These are phyloP conservation scores for Solanum chilense DNA, from an alignment of 257 asterid species.

Conservation along the genomic window DNA sequence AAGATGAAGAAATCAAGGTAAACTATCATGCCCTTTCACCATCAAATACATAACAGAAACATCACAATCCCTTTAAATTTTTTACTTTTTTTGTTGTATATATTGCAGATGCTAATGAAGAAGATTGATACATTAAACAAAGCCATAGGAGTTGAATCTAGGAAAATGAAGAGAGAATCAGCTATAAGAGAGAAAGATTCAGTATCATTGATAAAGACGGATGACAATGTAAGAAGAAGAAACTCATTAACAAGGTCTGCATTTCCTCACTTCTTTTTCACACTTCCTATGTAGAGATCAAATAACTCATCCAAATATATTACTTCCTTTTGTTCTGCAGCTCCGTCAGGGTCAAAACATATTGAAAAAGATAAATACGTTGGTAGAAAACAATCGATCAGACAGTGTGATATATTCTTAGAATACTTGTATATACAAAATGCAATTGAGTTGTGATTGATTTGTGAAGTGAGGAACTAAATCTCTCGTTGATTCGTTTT, in stretches of 20 bases:
- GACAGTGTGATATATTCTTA: not conserved
- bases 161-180: slow-evolving; percentile 61
- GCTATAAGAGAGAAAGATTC: slow-evolving; percentile 42
- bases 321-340: not conserved
- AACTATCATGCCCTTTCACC: not conserved
- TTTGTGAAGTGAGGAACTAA: not conserved
- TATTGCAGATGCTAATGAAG: slow-evolving; percentile 53
- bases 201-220: slow-evolving; percentile 15
- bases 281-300: not conserved
- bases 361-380: not conserved
- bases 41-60: not conserved
- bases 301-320: not conserved
- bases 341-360: not conserved
- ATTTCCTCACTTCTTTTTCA: not conserved
- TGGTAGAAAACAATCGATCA: not conserved
- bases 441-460: not conserved
- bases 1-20: slow-evolving; percentile 82
- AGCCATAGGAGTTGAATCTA: slow-evolving; percentile 56
- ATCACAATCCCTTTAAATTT: not conserved
- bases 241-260: slow-evolving; percentile 41
- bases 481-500: not conserved
- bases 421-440: not conserved
- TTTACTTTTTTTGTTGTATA: not conserved
- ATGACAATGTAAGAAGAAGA: slow-evolving; percentile 25
- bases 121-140: slow-evolving; percentile 52